phyloP scores from a whole-genome alignment of 768 basidiomycete genomes.

The Lactifluus rugatus region DNA sequence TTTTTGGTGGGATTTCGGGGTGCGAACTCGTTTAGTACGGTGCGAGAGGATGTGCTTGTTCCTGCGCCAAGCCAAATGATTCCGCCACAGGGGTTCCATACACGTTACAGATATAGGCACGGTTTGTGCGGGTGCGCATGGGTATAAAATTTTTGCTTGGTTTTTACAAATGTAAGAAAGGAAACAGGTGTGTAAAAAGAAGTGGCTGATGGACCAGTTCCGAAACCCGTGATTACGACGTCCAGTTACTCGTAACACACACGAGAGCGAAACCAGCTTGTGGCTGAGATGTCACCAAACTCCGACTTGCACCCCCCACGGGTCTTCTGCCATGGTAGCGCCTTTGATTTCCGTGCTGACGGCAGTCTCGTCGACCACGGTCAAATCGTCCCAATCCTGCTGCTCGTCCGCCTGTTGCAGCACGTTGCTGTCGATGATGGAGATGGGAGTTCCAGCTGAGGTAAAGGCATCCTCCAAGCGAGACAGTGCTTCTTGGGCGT shows the following conservation, averaged over 20 bases:
- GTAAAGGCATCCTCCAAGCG: conserved; percentile 15
- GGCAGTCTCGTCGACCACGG: conserved; percentile 13
- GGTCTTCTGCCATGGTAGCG: not conserved
- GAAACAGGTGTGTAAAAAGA: not conserved
- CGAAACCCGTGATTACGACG: not conserved
- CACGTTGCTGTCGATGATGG: conserved; percentile 4
- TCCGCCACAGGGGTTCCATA: too few relatives aligned
- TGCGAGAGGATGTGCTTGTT: too few relatives aligned
- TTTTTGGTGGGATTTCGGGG: too few relatives aligned
- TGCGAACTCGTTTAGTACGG: too few relatives aligned
- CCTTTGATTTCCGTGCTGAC: conserved; percentile 4
- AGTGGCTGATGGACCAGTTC: not conserved
- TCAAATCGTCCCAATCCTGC: conserved; percentile 16
- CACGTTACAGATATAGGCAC: not conserved
- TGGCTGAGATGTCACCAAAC: conserved; percentile 6
- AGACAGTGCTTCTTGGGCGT: conserved; percentile 11
- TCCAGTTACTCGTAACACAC: too few relatives aligned
- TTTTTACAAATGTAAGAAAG: conserved; percentile 1
- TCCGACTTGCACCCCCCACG: conserved; percentile 1
- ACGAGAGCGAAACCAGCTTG: too few relatives aligned
- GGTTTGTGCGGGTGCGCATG: not conserved
- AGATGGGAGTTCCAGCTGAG: conserved; percentile 15
- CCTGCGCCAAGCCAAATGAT: too few relatives aligned
- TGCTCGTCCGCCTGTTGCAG: conserved; percentile 9
- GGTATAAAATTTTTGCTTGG: not conserved